Base-by-base conservation (phyloP, 2,329 filamentous ascomycete genomes). In the Bipolaris victoriae region DNA sequence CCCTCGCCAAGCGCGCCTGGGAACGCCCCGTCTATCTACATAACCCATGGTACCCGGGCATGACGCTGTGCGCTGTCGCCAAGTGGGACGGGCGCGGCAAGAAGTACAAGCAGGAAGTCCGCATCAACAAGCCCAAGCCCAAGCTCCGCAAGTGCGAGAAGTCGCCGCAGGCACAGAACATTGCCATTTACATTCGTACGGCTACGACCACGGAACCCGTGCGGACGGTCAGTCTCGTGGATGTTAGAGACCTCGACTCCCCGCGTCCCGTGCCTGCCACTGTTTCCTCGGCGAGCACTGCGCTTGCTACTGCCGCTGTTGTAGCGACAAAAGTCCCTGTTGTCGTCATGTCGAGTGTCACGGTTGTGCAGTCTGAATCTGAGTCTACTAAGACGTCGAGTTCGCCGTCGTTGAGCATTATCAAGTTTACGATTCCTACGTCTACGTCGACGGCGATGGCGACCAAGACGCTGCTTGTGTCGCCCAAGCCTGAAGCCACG, bases 51-150 rank as follows among this genome's bases (percentile, higher is more conserved):
- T 15, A 49, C 2, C 18, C 47, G 1, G 50, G 16, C 2, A 37
- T 22, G 13, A 15, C 20, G 0, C 36, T 65, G 15, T 70, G 68
- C 31, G 63, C 61, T 24, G 53, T 63, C 11, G 65, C 66, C 6
- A 61, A 68, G 44, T 71, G 68, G 68, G 62, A 69, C 52, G 63
- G 66, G 37, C 59, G 59, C 10, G 61, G 64, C 35, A 57, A 62
- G 31, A 11, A 16, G 4, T 33, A 57, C 2, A 22, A 41, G 2
- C 40, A 43, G 13, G 63, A 65, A 22, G 49, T 70, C 29, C 58
- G 61, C 16, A 50, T 70, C 7, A 57, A 67, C 26, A 46, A 62
- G 24, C 24, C 52, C 26, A n/a, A 29, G 10, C 24, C 29, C 9
- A 31, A 58, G 10, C 9, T 59, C 15, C 40, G 62, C 7, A 58